These are phyloP conservation scores for Plasmopara viticola DNA, from an alignment of 352 stramenopile genomes.

Conservation along the genomic window DNA sequence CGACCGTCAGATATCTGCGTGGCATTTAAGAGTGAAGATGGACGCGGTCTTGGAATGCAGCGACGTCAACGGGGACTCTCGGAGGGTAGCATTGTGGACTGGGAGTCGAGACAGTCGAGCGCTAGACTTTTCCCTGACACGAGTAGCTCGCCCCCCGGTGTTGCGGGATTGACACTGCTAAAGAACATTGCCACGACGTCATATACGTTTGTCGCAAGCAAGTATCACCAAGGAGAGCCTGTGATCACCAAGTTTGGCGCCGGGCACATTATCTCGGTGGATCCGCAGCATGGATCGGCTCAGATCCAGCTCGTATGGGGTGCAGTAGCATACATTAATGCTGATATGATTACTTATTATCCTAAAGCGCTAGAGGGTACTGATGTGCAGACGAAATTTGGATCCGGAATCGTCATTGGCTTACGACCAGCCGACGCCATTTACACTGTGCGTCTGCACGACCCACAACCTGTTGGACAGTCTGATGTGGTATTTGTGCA, in stretches of 20 bases:
- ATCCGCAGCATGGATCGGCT: slow-evolving; percentile 39
- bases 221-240: slow-evolving; percentile 64
- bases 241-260: slow-evolving; percentile 67
- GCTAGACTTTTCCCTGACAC: slow-evolving; percentile 9
- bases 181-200: slow-evolving; percentile 63
- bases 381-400: slow-evolving; percentile 76
- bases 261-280: slow-evolving; percentile 49
- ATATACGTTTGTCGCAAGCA: slow-evolving; percentile 57
- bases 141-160: slow-evolving; percentile 10
- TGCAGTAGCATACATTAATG: slow-evolving; percentile 46
- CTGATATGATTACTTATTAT: slow-evolving; percentile 60
- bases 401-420: slow-evolving; percentile 50
- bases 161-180: slow-evolving; percentile 37
- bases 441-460: slow-evolving; percentile 67
- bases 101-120: slow-evolving; percentile 12
- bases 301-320: slow-evolving; percentile 66
- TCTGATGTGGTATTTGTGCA: slow-evolving; percentile 68
- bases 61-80: slow-evolving; percentile 31
- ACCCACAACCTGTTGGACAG: slow-evolving; percentile 32
- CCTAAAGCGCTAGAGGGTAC: slow-evolving; percentile 67
- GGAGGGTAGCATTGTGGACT: slow-evolving; percentile 13
- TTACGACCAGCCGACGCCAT: slow-evolving; percentile 60
- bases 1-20: slow-evolving; percentile 36
- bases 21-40: slow-evolving; percentile 12
- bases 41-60: slow-evolving; percentile 15